Base-by-base conservation (phyloP, 1,139 yeast genomes). In the Hyphopichia pseudoburtonii region DNA sequence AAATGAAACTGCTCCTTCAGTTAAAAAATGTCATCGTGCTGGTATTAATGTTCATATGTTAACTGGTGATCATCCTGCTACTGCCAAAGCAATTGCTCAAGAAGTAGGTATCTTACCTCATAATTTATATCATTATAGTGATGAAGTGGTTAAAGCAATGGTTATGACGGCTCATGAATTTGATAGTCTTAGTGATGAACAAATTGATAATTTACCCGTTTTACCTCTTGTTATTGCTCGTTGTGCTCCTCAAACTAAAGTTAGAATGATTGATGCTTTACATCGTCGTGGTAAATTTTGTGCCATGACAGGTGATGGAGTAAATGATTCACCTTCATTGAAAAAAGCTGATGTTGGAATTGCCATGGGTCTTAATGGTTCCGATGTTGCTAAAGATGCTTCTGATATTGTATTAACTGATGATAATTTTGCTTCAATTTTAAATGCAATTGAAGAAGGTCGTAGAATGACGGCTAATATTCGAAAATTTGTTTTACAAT, bases 311-410 rank as follows among this genome's bases (percentile, higher is more conserved):
- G 69, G 69, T 26, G 69, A 64, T 38, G 69, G 69, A 18, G 69
- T 64, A n/a, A 64, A 64, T 37, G 69, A 64, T 46, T 62, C 67
- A 3, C 69, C 69, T 0, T 62, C 68, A 3, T 52, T 64, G 38
- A 64, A 63, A 43, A 61, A 58, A 39, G 68, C 69, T 3, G 67
- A 64, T 38, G 68, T 64, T n/a, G 68, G 70, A 28, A 62, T 66
- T 49, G 71, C 72, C 17, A 66, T 66, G 73, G 73, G 73, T 19
- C 54, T 66, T 42, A 65, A 65, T 41, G 73, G 73, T 4, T 75
- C 81, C 1, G 82, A 77, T 52, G 82, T 77, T 32, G 82, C 82
- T 12, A 73, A 77, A 44, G 70, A 76, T 40, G 82, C 82, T 1
- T 71, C 80, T 8, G 82, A 77, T 52, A 71, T 77, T 62, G 79